Evolutionary conservation across 2,329 filamentous ascomycete species (phyloP).

Genomic region (Aspergillus bombycis): DNA sequence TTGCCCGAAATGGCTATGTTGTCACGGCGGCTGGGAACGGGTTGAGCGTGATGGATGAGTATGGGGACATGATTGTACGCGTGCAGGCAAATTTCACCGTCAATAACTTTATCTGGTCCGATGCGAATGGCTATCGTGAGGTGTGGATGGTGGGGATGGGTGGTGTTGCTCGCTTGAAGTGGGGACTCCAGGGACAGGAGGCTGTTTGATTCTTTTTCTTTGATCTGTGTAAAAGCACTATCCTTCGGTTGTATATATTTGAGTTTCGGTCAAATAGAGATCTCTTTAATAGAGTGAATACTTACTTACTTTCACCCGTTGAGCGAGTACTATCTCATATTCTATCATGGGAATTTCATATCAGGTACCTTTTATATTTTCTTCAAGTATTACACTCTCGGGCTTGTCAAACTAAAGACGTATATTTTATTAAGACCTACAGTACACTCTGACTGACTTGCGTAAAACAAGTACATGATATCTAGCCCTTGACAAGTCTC

Average conservation of each 20-base stretch:
- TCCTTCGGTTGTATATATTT: not conserved
- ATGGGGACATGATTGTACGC: constrained; percentile 5
- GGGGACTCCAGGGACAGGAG: not conserved
- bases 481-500: too few species aligned
- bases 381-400: too few species aligned
- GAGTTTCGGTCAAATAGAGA: too few species aligned
- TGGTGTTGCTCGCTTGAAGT: constrained; percentile 1
- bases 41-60: constrained; percentile 9
- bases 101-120: constrained; percentile 6
- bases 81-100: constrained; percentile 13
- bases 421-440: too few species aligned
- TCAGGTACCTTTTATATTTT: too few species aligned
- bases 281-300: too few species aligned
- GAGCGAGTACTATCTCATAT: too few species aligned
- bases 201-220: not conserved
- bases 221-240: not conserved
- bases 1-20: constrained; percentile 6
- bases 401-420: too few species aligned
- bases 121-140: constrained; percentile 2
- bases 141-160: constrained; percentile 7
- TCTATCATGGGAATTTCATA: too few species aligned
- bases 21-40: constrained; percentile 7
- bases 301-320: too few species aligned
- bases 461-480: too few species aligned
- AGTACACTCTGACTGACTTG: too few species aligned